A percentile compares a stretch with the other conserved stretches of the same genome.
phyloP scores from a whole-genome alignment of 257 asterid genomes.

The Nicotiana obtusifolia region DNA sequence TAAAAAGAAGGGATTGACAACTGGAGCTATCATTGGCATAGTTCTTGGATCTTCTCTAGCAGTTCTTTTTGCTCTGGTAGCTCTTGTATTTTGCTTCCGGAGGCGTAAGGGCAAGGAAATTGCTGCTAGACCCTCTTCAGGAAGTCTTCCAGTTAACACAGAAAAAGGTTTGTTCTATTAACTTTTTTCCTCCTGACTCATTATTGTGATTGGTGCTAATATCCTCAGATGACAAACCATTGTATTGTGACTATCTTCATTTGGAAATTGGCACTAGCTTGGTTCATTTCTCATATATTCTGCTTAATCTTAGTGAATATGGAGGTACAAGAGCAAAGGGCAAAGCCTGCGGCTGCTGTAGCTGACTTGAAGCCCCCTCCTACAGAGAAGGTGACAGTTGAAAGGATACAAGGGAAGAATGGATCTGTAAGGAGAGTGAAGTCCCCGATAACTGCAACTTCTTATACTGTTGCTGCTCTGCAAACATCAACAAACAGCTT shows the following conservation, averaged over 20 bases:
- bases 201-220: conserved; percentile 1
- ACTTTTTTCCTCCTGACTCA: not conserved
- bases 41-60: conserved; percentile 65
- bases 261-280: not conserved
- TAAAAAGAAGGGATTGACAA: conserved; percentile 46
- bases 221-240: not conserved
- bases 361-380: conserved; percentile 71
- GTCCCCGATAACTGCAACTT: conserved; percentile 68
- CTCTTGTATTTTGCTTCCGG: conserved; percentile 53
- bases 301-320: conserved; percentile 38
- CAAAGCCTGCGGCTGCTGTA: conserved; percentile 38
- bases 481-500: conserved; percentile 94
- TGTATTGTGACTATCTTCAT: not conserved
- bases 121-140: conserved; percentile 61
- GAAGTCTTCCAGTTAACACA: conserved; percentile 47
- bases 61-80: conserved; percentile 43
- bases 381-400: conserved; percentile 49
- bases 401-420: conserved; percentile 62
- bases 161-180: conserved; percentile 41
- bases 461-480: conserved; percentile 81
- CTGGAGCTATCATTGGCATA: conserved; percentile 75
- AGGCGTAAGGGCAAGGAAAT: conserved; percentile 66
- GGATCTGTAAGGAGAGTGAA: conserved; percentile 68
- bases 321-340: conserved; percentile 68
- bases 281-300: not conserved